Base-by-base conservation (phyloP, 2,329 filamentous ascomycete species). In the Aureobasidium sp. region DNA sequence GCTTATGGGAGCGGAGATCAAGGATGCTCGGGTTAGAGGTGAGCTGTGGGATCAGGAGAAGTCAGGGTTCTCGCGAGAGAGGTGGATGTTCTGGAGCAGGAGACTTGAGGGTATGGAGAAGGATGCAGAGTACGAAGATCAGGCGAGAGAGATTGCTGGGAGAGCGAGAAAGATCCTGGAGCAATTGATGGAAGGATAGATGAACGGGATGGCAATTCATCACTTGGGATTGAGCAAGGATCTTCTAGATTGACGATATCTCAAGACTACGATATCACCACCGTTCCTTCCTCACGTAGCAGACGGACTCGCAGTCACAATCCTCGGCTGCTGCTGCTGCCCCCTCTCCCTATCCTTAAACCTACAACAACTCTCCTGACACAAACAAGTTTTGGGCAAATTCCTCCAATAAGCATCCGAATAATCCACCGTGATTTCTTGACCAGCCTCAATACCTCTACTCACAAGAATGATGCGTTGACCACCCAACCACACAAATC, bases 381-480 rank as follows among this genome's bases (percentile, higher is more conserved):
- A 84, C 0, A 82, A 71, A 68, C 81, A 84, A 10, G 72, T 73
- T 69, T 84, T 84, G 64, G 82, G 77, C 51, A 84, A 66, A 32
- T 81, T 77, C 53, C 76, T 74, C 82, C 82, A 84, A 66, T 85
- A 85, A 62, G 78, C 78, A 66, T 81, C 78, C 13, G 80, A 82
- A 66, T 85, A 84, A 64, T 85, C 82, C 6, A 84, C 79, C 11
- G 81, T 84, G 55, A 85, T 75, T 68, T 85, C 82, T 6, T 73
- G 72, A 0, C 79, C 81, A 3, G 81, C 78, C 36, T 77, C 73
- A 14, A 84, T 77, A 1, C 81, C 82, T 63, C 81, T 81, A 57
- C 78, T 81, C 6, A 85, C 82, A 3, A 85, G 72, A 25, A 85
- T 72, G 11, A 84, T 79, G 13, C 80, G 73, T 69, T 85, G 80